Conservation (phyloP, 768 basidiomycete species). For the Leccinum disarticulatum region DNA sequence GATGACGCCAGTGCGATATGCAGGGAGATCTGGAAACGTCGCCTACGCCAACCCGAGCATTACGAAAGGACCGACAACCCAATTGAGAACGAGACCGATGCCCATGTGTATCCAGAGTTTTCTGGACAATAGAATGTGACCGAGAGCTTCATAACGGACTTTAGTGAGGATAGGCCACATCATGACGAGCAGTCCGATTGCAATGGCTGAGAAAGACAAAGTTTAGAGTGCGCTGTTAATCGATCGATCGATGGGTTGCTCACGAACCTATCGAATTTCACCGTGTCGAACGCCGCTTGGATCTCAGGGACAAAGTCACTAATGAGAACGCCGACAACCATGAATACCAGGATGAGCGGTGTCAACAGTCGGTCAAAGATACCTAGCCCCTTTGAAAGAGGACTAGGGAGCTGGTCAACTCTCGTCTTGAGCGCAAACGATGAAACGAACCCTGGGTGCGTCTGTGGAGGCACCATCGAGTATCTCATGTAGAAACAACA, state of each 20-base stretch:
- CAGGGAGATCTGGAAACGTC: conserved; percentile 74
- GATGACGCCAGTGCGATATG: conserved; percentile 77
- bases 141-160: conserved; percentile 74
- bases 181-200: conserved; percentile 80
- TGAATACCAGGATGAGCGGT: conserved; percentile 63
- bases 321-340: conserved; percentile 76
- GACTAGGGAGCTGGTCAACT: conserved; percentile 20
- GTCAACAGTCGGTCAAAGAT: conserved; percentile 62
- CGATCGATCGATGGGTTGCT: conserved; percentile 31
- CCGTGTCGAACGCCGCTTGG: conserved; percentile 59
- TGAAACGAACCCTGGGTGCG: conserved; percentile 6
- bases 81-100: conserved; percentile 71
- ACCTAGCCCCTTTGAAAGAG: conserved; percentile 42
- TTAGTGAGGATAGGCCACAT: conserved; percentile 84
- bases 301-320: conserved; percentile 65
- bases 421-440: not conserved
- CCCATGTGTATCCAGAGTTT: conserved; percentile 65
- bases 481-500: not conserved
- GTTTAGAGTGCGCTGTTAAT: not conserved
- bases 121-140: conserved; percentile 49
- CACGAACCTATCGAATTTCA: conserved; percentile 70
- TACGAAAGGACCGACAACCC: conserved; percentile 79
- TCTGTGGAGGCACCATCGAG: not conserved
- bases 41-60: conserved; percentile 90
- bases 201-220: conserved; percentile 55